phyloP scores from a whole-genome alignment of 352 stramenopile species.

The Pythium aristosporum region DNA sequence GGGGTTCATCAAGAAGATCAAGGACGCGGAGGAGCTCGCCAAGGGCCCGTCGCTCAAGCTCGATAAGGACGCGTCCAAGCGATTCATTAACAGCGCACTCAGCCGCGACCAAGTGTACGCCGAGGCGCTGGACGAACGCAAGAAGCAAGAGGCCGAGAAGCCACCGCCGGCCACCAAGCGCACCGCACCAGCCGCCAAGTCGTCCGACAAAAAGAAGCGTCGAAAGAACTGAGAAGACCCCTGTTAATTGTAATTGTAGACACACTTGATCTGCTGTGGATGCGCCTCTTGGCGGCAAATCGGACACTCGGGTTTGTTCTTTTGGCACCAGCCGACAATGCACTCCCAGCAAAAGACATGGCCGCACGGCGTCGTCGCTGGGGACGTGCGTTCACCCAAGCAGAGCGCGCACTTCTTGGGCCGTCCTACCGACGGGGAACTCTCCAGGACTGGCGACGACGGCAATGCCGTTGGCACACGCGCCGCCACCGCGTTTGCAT shows the following conservation, averaged over 20 bases:
- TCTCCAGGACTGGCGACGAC: background rate
- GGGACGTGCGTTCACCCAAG: conserved; percentile 70
- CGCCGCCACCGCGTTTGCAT: conserved; percentile 19
- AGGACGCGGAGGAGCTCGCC: conserved; percentile 78
- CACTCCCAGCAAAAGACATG: conserved; percentile 94
- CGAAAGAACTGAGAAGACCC: conserved; percentile 29
- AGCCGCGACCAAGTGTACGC: conserved; percentile 85
- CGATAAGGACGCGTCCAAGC: conserved; percentile 78
- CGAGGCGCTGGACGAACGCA: conserved; percentile 58
- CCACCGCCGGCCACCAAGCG: conserved; percentile 13
- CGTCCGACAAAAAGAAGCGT: conserved; percentile 45
- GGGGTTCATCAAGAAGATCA: conserved; percentile 88
- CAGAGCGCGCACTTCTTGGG: conserved; percentile 86
- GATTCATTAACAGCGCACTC: conserved; percentile 82
- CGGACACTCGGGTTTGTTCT: conserved; percentile 90
- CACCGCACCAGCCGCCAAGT: conserved; percentile 23
- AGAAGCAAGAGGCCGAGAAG: conserved; percentile 32
- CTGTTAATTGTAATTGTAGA: conserved; percentile 88
- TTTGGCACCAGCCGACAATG: conserved; percentile 92
- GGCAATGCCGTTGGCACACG: conserved; percentile 32
- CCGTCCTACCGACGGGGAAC: conserved; percentile 29
- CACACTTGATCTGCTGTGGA: conserved; percentile 89
- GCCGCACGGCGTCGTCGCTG: conserved; percentile 83
- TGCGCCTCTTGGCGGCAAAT: conserved; percentile 85
- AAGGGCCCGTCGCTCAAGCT: conserved; percentile 76